phyloP scores from a whole-genome alignment of 495 filamentous ascomycete genomes.

The Darksidea phi region DNA sequence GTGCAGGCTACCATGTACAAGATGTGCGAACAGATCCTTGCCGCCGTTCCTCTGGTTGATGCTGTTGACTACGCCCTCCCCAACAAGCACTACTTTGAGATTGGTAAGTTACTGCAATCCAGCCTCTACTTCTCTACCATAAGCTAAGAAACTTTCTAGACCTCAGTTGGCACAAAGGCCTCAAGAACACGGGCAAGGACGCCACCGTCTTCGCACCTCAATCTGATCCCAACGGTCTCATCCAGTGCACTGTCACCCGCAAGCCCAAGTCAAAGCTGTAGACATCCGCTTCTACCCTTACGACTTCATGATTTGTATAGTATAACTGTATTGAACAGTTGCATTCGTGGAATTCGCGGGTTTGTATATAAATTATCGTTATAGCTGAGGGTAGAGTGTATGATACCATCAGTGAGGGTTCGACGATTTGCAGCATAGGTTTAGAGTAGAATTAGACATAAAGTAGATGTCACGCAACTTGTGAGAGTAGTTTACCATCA shows the following conservation, averaged over 20 bases:
- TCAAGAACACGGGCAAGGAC: slow-evolving; percentile 95
- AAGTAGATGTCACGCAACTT: too few species aligned
- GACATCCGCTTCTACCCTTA: background rate
- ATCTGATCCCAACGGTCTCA: slow-evolving; percentile 88
- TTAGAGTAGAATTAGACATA: too few species aligned
- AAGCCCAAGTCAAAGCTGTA: slow-evolving; percentile 46
- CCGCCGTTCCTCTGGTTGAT: slow-evolving; percentile 65
- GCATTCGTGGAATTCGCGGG: too few species aligned
- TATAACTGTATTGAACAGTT: background rate
- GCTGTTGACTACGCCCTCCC: slow-evolving; percentile 80
- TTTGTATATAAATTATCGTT: slow-evolving; percentile 4
- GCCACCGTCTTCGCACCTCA: slow-evolving; percentile 96
- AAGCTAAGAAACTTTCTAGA: slow-evolving; percentile 60
- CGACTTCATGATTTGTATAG: slow-evolving; percentile 7
- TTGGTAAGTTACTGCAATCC: slow-evolving; percentile 61
- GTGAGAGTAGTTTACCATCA: too few species aligned
- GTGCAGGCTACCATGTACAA: slow-evolving; percentile 99
- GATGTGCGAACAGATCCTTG: slow-evolving; percentile 89
- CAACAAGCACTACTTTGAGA: slow-evolving; percentile 98
- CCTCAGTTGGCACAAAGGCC: slow-evolving; percentile 92
- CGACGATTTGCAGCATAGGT: too few species aligned
- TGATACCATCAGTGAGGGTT: too few species aligned
- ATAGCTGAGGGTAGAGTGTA: background rate
- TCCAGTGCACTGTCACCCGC: slow-evolving; percentile 88
- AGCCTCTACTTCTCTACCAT: too few species aligned